phyloP scores from a whole-genome alignment of 345 rosid genomes.

The Laguncularia racemosa region DNA sequence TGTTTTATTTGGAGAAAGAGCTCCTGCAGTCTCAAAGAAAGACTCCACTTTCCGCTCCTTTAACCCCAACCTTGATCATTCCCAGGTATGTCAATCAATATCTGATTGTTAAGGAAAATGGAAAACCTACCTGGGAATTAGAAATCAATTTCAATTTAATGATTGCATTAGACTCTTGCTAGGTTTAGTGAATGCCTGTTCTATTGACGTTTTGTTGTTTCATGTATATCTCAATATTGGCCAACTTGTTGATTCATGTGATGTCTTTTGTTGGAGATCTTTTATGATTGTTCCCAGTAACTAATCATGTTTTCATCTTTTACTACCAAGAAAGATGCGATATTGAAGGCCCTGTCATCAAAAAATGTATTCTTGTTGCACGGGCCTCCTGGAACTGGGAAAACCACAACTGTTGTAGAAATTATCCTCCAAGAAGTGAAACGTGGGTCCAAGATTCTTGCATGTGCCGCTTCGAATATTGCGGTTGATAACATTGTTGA shows the following conservation, averaged over 20 bases:
- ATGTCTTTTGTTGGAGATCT: not conserved
- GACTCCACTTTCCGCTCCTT: constrained; percentile 46
- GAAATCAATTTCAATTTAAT: no score
- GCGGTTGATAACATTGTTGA: constrained; percentile 99
- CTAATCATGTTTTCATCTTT: constrained; percentile 4
- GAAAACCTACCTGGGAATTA: no score
- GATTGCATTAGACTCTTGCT: no score
- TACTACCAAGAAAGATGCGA: constrained; percentile 62
- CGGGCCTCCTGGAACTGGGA: constrained; percentile 99
- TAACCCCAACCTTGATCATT: constrained; percentile 73
- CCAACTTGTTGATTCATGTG: not conserved
- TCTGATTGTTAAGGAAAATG: no score
- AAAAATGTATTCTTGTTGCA: constrained; percentile 81
- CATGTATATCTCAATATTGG: not conserved
- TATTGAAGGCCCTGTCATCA: constrained; percentile 72
- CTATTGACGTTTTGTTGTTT: not conserved
- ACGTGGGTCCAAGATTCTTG: constrained; percentile 91
- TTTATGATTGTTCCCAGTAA: not conserved
- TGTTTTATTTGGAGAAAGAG: constrained; percentile 78
- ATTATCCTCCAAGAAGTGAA: constrained; percentile 91
- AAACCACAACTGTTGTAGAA: constrained; percentile 96
- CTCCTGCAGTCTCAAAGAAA: constrained; percentile 48
- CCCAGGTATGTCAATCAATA: constrained; percentile 44
- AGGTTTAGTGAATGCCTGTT: no score
- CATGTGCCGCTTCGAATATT: constrained; percentile 96